Evolutionary conservation across 768 basidiomycete genomes (phyloP), one percentile per base, ranked within the genome.

Genomic region (Tricholoma hemisulphureum): DNA sequence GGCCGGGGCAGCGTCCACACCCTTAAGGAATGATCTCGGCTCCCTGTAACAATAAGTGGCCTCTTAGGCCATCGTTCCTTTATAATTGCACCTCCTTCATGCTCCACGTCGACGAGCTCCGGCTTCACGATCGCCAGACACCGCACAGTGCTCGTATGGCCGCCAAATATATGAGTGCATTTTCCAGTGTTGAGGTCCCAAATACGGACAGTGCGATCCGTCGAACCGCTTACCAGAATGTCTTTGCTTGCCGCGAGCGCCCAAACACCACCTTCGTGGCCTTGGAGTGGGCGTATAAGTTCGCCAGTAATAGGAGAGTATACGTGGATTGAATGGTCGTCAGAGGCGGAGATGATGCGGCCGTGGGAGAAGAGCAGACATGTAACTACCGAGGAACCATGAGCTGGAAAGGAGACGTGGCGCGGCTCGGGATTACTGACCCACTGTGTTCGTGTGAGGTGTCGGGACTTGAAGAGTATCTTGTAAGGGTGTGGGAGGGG

Each of bases 231-330:
- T 63, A 96, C 95, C 16, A 95, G 83, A 24, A 89, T 83, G 70
- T 93, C 86, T 77, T 91, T 92, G 71, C 83, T 92, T 32, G 89
- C 88, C 4, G 91, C 90, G n/a, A 98, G 77, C 14, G 95, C 95
- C 95, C 95, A 98, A 1, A 98, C 94, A 16, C 95, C 95, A 51
- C 95, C 95, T 63, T 94, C 91, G 65, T 98, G 95, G 3, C 95
- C 96, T 57, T 90, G 82, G 41, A 98, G 80, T 1, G 87, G 83
- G 39, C 83, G 85, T 4, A 88, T 71, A 20, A 91, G 81, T 34
- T 84, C 80, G 11, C 96, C 96, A 0, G 88, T 91, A 24, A 81
- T 70, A n/a, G 93, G 95, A 21, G 88, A 89, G 70, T 96, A 98
- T 46, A 99, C 86, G 67, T 95, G 92, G 67, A 98, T 97, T 3